Conservation (phyloP, 1,139 yeast genomes). For the Lipomyces yarrowii region DNA sequence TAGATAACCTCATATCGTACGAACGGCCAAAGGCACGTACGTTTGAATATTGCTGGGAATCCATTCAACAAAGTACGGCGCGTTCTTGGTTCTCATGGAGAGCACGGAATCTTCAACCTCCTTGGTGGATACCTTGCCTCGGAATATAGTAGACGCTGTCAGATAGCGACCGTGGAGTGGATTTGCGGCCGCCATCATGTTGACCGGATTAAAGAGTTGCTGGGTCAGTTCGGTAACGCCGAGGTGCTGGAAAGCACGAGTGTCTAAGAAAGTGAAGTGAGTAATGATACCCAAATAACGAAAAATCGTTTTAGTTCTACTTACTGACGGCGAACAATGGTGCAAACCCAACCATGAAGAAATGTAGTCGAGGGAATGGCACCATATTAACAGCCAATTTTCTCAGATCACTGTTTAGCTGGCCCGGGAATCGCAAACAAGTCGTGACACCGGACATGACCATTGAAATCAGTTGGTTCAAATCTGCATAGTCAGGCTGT, state of each 20-base stretch:
- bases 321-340: slow-evolving; percentile 67
- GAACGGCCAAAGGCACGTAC: slow-evolving; percentile 66
- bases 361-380: slow-evolving; percentile 93
- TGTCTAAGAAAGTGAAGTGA: slow-evolving; percentile 40
- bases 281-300: too few relatives aligned
- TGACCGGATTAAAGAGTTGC: slow-evolving; percentile 88
- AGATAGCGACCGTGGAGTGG: slow-evolving; percentile 89
- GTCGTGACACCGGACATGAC: slow-evolving; percentile 93
- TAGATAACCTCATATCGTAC: neutral
- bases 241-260: slow-evolving; percentile 79
- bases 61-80: slow-evolving; percentile 76
- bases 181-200: slow-evolving; percentile 95
- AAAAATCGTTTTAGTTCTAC: too few relatives aligned
- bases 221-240: slow-evolving; percentile 90
- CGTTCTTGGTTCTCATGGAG: slow-evolving; percentile 78
- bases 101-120: slow-evolving; percentile 94
- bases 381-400: slow-evolving; percentile 90
- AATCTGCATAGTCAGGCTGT: slow-evolving; percentile 76
- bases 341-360: slow-evolving; percentile 93
- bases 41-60: slow-evolving; percentile 94
- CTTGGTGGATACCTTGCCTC: slow-evolving; percentile 89
- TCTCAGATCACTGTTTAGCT: slow-evolving; percentile 86
- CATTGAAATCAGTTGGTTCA: slow-evolving; percentile 78
- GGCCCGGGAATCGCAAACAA: slow-evolving; percentile 91
- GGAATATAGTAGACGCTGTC: slow-evolving; percentile 92